Conservation (phyloP, 1,139 yeast species). For the Hemisphaericaspora xylofermentans region DNA sequence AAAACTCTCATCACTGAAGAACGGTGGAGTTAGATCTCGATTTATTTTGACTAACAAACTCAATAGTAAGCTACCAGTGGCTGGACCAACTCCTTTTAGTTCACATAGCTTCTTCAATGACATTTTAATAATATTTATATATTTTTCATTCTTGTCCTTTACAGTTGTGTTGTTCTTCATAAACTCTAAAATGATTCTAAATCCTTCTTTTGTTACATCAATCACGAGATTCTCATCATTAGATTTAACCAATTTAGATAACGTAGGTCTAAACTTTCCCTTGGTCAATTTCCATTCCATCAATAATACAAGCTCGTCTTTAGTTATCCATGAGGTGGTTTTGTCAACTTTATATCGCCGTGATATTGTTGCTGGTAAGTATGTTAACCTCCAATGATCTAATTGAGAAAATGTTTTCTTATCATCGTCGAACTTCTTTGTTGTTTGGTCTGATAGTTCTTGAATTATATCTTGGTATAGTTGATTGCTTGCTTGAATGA, state of each 20-base stretch:
- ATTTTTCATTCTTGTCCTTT: conserved; percentile 13
- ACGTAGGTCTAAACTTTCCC: conserved; percentile 47
- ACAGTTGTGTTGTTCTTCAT: conserved; percentile 9
- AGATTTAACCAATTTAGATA: conserved; percentile 41
- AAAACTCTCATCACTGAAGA: conserved; percentile 50
- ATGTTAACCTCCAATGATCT: conserved; percentile 34
- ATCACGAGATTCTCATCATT: conserved; percentile 31
- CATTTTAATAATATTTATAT: conserved; percentile 19
- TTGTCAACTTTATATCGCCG: conserved; percentile 20
- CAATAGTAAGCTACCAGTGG: conserved; percentile 46
- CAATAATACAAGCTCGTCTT: conserved; percentile 36
- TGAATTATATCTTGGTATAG: conserved; percentile 12
- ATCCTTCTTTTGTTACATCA: conserved; percentile 30
- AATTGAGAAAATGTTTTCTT: conserved; percentile 30
- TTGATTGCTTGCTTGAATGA: conserved; percentile 9
- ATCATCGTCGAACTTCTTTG: conserved; percentile 20
- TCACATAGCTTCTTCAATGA: conserved; percentile 32
- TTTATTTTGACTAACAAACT: conserved; percentile 29
- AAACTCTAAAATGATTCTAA: conserved; percentile 22
- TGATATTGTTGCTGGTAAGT: conserved; percentile 27
- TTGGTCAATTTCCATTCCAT: conserved; percentile 54
- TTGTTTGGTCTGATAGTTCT: conserved; percentile 17
- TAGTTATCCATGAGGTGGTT: conserved; percentile 27
- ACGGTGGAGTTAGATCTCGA: conserved; percentile 37
- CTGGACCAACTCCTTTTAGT: conserved; percentile 51